Evolutionary conservation across 305 asterid species (phyloP), one percentile per base, ranked within the genome.

Genomic region (Fraxinus ornus): DNA sequence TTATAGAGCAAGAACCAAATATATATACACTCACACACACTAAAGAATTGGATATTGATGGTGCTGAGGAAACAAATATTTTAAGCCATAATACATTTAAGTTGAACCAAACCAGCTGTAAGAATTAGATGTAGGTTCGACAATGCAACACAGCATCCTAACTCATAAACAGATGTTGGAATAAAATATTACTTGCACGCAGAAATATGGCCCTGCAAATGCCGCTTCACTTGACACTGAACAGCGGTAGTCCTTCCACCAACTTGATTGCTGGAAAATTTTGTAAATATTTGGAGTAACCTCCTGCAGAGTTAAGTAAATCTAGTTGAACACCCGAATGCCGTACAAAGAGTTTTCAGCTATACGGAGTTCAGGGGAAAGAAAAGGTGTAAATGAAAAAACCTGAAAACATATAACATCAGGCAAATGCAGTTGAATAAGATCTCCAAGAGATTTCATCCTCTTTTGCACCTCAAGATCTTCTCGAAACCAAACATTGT

Each of bases 351-450:
- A 35, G 68, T 17, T 68, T 37, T 9, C 21, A 17, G 75, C 41
- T 28, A 57, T 66, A 47, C 28, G 13, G 75, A 71, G 81, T 57
- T 15, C 7, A 62, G 39, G 4, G 0, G 2, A 39, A 33, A n/a
- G n/a, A 80, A 35, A 8, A 49, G 76, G 72, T 21, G 33, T 8
- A 62, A 7, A 62, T 22, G 2, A 62, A 62, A 71, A 78, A 86
- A 96, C 99, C 98, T 96, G 98, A 83, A 96, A 91, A 79, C 99
- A 96, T 57, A 96, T 89, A 62, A 94, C 87, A 88, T 96, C 95
- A 0, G 98, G 99, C 62, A 91, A 87, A 86, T 96, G 98, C 85
- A 91, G 88, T 72, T 79, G 83, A 76, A 96, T 89, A 80, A 94
- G 98, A 85, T 89, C 79, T 74, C 99, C 91, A 19, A 96, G 55